Evolutionary conservation across 169 alveolate genomes (phyloP), one percentile per base, ranked within the genome.

Genomic region (Eimeria maxima): DNA sequence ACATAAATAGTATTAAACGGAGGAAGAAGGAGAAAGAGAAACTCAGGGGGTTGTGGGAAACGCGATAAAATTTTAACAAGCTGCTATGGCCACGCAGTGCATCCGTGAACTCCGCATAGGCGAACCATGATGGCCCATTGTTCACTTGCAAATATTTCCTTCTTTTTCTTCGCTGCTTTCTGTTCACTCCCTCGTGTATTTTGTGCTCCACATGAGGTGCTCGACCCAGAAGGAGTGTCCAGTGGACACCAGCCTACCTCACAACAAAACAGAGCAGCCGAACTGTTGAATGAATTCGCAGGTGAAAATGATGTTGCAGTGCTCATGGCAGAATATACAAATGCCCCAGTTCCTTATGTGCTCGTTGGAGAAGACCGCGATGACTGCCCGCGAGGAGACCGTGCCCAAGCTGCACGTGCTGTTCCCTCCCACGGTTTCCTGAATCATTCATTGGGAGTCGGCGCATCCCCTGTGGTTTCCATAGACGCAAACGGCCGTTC

Each of bases 281-380:
- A 86, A 63, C 80, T 86, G 5, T 57, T 57, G 80, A 33, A 86
- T 33, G 93, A 86, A 22, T 86, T 86, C 24, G 93, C 74, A 24
- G 93, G 80, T 27, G 93, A 86, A 44, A 47, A 86, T 14, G 74
- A 86, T 14, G 93, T 86, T 22, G 93, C 76, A 7, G 47, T 16
- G 78, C n/a, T 86, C 47, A 55, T 86, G 93, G 67, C 55, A 63
- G 93, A 86, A 27, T 63, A 86, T 29, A 20, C 53, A 55, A 42
- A 14, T n/a, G 4, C 38, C 3, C 24, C 93, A 22, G 60, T 47
- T 18, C 93, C 93, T n/a, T 18, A 29, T 22, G 65, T 86, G 80
- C 65, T 63, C 27, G 27, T 86, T 8, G 78, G 93, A 38, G 47
- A 33, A 63, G 67, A 50, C 33, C 80, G 78, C 76, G 42, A 55